Conservation (phyloP, 1,284 basidiomycete species). For the Trichosporon ovoides region DNA sequence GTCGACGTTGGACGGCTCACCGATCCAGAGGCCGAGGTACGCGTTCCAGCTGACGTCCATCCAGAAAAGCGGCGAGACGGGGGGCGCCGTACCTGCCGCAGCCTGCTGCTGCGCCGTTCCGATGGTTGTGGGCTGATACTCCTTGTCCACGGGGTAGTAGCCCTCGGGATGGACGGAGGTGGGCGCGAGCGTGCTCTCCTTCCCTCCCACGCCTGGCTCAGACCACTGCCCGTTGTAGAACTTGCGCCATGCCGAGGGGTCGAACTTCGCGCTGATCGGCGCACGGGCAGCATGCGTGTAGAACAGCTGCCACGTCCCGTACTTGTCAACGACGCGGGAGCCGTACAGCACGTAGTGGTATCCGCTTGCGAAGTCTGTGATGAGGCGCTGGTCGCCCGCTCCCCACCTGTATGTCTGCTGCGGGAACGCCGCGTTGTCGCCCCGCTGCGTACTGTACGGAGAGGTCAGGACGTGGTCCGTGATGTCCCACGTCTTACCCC, state of each 20-base stretch:
- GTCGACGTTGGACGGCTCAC: constrained; percentile 6
- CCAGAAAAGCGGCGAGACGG: constrained; percentile 10
- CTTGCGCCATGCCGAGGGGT: constrained; percentile 8
- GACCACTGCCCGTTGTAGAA: constrained; percentile 8
- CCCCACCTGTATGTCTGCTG: constrained; percentile 9
- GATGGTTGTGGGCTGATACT: constrained; percentile 7
- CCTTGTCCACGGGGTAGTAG: neutral
- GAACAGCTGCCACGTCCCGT: constrained; percentile 10
- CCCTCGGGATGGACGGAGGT: neutral
- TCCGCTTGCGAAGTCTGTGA: constrained; percentile 6
- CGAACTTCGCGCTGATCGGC: constrained; percentile 7
- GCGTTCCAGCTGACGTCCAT: constrained; percentile 12
- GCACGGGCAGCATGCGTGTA: constrained; percentile 11
- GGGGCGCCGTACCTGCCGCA: neutral
- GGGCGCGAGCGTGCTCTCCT: constrained; percentile 4
- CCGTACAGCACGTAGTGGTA: constrained; percentile 13
- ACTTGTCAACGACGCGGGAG: constrained; percentile 9
- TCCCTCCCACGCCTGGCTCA: constrained; percentile 3
- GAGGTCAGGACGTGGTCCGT: constrained; percentile 2
- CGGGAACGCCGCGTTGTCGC: constrained; percentile 1
- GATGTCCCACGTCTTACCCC: constrained; percentile 10
- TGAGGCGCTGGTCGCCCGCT: constrained; percentile 11
- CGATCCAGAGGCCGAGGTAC: constrained; percentile 11
- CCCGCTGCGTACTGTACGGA: constrained; percentile 5
- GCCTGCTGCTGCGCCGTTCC: constrained; percentile 2